A percentile compares a stretch with the other conserved stretches of the same genome.
These are phyloP conservation scores for Fonsecaea monophora DNA, from an alignment of 2,329 filamentous ascomycete species.

Conservation along the genomic window DNA sequence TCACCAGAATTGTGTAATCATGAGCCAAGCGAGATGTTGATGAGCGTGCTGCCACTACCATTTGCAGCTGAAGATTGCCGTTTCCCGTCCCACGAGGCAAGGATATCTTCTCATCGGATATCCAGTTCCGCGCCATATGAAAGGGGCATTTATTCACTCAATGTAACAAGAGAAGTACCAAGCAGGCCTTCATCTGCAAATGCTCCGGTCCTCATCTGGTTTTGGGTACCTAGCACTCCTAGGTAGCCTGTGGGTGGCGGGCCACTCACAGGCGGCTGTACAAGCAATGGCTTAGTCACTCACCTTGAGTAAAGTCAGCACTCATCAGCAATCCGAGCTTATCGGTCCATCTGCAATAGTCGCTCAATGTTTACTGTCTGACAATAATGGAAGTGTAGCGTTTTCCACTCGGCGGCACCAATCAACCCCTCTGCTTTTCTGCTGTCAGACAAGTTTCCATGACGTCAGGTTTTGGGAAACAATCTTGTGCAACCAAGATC, in stretches of 20 bases:
- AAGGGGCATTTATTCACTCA: not conserved
- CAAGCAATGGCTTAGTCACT: not conserved
- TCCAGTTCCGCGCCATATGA: not conserved
- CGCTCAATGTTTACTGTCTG: not conserved
- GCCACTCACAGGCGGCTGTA: not conserved
- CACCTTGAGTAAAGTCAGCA: not conserved
- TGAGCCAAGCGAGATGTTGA: not conserved
- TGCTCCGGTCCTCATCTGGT: too few species aligned
- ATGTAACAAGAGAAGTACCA: too few species aligned
- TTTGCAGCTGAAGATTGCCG: not conserved
- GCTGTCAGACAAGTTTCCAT: not conserved
- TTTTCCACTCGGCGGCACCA: not conserved
- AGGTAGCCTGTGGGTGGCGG: too few species aligned
- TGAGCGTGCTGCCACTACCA: not conserved
- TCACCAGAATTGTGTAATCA: not conserved
- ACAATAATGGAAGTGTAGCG: not conserved
- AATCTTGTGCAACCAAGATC: not conserved
- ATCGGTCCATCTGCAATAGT: not conserved
- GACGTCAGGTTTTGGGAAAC: not conserved
- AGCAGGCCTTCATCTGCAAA: too few species aligned
- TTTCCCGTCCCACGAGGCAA: not conserved
- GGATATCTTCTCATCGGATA: not conserved
- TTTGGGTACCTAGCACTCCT: too few species aligned
- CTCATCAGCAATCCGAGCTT: not conserved
- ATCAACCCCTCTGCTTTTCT: not conserved